Evolutionary conservation across 2,329 filamentous ascomycete species (phyloP).

Genomic region (Aureobasidium zeae): DNA sequence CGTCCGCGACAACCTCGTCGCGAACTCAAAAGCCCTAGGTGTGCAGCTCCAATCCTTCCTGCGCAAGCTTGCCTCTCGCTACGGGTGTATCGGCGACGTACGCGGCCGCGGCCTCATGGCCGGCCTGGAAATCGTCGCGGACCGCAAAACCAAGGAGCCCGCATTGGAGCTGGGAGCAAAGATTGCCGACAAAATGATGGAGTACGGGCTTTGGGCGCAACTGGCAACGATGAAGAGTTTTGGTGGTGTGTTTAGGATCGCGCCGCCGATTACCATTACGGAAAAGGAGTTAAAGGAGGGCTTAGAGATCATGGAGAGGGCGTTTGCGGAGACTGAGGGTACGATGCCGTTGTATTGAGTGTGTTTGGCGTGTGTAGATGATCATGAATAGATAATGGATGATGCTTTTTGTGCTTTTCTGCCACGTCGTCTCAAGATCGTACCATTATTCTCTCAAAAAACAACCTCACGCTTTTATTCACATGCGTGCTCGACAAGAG

Average conservation of each 20-base stretch:
- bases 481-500: too few relatives aligned
- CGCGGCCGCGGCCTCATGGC: constrained; percentile 26
- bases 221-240: constrained; percentile 24
- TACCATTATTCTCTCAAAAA: too few relatives aligned
- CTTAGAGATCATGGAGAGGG: constrained; percentile 49
- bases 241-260: constrained; percentile 25
- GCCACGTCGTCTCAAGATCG: too few relatives aligned
- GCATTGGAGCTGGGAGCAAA: constrained; percentile 22
- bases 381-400: too few relatives aligned
- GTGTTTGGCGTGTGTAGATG: too few relatives aligned
- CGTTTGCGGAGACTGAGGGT: too few relatives aligned
- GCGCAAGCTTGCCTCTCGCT: constrained; percentile 20
- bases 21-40: constrained; percentile 19
- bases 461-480: too few relatives aligned
- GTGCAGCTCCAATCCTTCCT: constrained; percentile 22
- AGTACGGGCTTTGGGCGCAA: constrained; percentile 24
- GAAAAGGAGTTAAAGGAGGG: constrained; percentile 36
- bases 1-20: constrained; percentile 22
- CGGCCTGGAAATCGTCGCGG: constrained; percentile 26
- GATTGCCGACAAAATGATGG: constrained; percentile 21
- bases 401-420: too few relatives aligned
- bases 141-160: constrained; percentile 22
- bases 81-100: constrained; percentile 27
- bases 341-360: too few relatives aligned
- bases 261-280: constrained; percentile 25